These are phyloP conservation scores for Daucus carota DNA, from an alignment of 129 eudicot species.

Conservation along the genomic window DH1_v3.0 NC_030382.2:24062001-24062500, in stretches of 20 bases:
- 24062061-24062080: too few relatives aligned
- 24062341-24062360: not conserved
- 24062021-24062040: not conserved
- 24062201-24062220: too few relatives aligned
- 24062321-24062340: not conserved
- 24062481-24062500: not conserved
- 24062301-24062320: not conserved
- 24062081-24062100: too few relatives aligned
- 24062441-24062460: not conserved
- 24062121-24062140: too few relatives aligned
- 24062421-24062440: not conserved
- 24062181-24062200: too few relatives aligned
- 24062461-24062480: not conserved
- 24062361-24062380: constrained; percentile 1
- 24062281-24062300: not conserved
- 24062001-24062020: not conserved
- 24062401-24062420: not conserved
- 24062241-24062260: not conserved
- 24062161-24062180: too few relatives aligned
- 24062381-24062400: not conserved
- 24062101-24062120: too few relatives aligned
- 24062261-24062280: not conserved
- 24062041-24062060: not conserved
- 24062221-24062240: too few relatives aligned
- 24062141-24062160: too few relatives aligned